Conservation (phyloP, 306 rosid species). For the Quercus robur region DNA sequence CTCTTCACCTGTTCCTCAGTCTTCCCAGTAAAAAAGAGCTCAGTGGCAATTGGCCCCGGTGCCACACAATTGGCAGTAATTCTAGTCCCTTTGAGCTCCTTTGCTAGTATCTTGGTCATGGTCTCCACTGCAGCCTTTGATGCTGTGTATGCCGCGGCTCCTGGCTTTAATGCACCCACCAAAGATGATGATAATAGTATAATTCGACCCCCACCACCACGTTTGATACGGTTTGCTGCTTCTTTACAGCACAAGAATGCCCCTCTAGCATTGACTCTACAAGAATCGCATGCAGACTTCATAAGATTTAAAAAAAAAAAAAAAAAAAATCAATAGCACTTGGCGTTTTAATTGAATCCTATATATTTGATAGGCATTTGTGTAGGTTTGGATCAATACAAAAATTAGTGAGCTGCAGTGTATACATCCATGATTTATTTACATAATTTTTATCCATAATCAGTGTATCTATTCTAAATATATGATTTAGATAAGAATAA, state of each 20-base stretch:
- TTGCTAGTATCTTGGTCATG: conserved; percentile 47
- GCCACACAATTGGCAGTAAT: conserved; percentile 60
- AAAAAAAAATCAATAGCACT: neutral
- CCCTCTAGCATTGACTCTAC: conserved; percentile 41
- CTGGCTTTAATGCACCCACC: conserved; percentile 30
- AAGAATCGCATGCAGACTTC: neutral
- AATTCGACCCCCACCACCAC: conserved; percentile 61
- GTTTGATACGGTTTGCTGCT: conserved; percentile 45
- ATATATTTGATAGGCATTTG: neutral
- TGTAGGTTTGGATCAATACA: neutral
- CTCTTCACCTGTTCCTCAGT: conserved; percentile 31
- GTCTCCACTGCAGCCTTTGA: conserved; percentile 69
- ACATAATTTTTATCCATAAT: too few relatives aligned
- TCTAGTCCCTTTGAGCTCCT: conserved; percentile 50
- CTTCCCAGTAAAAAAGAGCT: conserved; percentile 39
- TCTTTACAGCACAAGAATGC: conserved; percentile 46
- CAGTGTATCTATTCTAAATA: too few relatives aligned
- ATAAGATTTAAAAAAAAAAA: neutral
- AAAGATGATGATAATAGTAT: conserved; percentile 37
- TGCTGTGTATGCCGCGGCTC: conserved; percentile 33
- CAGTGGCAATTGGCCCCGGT: conserved; percentile 55
- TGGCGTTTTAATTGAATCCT: neutral
- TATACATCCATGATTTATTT: too few relatives aligned
- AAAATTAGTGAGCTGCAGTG: too few relatives aligned
- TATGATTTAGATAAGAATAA: too few relatives aligned